phyloP scores from a whole-genome alignment of 1,284 basidiomycete species.

The Cutaneotrichosporon cyanovorans region DNA sequence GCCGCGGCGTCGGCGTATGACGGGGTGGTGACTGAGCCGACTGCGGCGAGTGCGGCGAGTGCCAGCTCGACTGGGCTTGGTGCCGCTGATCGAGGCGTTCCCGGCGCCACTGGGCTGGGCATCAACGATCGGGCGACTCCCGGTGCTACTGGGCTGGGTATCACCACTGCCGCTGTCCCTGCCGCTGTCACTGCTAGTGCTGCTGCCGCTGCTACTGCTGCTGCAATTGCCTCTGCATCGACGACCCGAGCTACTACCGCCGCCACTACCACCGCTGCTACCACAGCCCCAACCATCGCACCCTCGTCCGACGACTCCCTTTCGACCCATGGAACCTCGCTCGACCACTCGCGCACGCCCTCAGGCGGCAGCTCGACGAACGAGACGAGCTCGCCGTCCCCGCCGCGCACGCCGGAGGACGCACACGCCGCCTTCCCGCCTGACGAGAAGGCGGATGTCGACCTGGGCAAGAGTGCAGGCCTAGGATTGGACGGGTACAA shows the following conservation, averaged over 20 bases:
- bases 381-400: slow-evolving; percentile 38
- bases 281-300: neutral
- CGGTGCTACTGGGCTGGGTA: too few relatives aligned
- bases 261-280: neutral
- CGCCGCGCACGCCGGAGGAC: slow-evolving; percentile 36
- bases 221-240: slow-evolving; percentile 3
- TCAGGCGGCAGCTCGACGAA: slow-evolving; percentile 38
- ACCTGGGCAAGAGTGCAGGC: neutral
- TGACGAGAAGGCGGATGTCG: neutral
- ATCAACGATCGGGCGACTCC: too few relatives aligned
- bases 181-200: neutral
- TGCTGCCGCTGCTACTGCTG: slow-evolving; percentile 9
- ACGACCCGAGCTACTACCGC: neutral
- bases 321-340: slow-evolving; percentile 21
- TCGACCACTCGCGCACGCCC: slow-evolving; percentile 38
- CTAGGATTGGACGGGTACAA: neutral
- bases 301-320: slow-evolving; percentile 5
- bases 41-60: too few relatives aligned
- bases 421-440: slow-evolving; percentile 13
- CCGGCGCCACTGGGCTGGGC: too few relatives aligned
- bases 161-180: neutral
- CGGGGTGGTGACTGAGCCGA: too few relatives aligned
- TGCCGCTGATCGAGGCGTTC: too few relatives aligned
- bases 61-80: too few relatives aligned
- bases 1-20: too few relatives aligned